Evolutionary conservation across 768 basidiomycete genomes (phyloP).

Genomic region (Pholiota molesta): DNA sequence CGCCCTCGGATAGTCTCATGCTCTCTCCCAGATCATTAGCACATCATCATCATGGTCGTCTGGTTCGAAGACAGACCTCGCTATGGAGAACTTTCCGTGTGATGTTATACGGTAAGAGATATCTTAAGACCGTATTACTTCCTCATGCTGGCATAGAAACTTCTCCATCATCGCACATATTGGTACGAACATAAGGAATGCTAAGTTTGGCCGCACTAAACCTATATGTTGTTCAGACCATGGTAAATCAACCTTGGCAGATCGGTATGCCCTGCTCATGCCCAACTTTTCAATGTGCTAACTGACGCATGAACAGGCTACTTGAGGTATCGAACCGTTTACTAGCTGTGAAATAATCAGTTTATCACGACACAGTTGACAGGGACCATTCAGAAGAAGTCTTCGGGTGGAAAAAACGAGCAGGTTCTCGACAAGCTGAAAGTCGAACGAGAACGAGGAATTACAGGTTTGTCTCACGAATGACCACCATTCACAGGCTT

Average conservation of each 20-base stretch:
- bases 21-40: slow-evolving; percentile 15
- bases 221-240: slow-evolving; percentile 61
- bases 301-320: slow-evolving; percentile 45
- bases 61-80: slow-evolving; percentile 35
- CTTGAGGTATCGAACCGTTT: slow-evolving; percentile 57
- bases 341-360: slow-evolving; percentile 3
- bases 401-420: slow-evolving; percentile 64
- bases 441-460: slow-evolving; percentile 95
- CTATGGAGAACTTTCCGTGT: slow-evolving; percentile 67
- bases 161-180: slow-evolving; percentile 98
- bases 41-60: slow-evolving; percentile 27
- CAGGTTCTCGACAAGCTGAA: slow-evolving; percentile 94
- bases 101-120: slow-evolving; percentile 63
- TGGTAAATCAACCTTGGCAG: slow-evolving; percentile 94
- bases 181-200: slow-evolving; percentile 42
- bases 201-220: slow-evolving; percentile 2
- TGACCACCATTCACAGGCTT: slow-evolving; percentile 1
- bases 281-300: slow-evolving; percentile 2
- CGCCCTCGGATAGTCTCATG: background rate
- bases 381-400: slow-evolving; percentile 75
- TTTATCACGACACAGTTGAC: slow-evolving; percentile 62
- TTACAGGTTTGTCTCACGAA: slow-evolving; percentile 66
- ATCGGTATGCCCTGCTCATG: slow-evolving; percentile 55
- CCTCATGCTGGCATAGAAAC: slow-evolving; percentile 53
- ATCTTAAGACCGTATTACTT: background rate